A percentile compares a stretch with the other conserved stretches of the same genome.
Evolutionary conservation across 108 stramenopile species (phyloP).

Genomic region (Pseudonitzschia delicatissima): DNA sequence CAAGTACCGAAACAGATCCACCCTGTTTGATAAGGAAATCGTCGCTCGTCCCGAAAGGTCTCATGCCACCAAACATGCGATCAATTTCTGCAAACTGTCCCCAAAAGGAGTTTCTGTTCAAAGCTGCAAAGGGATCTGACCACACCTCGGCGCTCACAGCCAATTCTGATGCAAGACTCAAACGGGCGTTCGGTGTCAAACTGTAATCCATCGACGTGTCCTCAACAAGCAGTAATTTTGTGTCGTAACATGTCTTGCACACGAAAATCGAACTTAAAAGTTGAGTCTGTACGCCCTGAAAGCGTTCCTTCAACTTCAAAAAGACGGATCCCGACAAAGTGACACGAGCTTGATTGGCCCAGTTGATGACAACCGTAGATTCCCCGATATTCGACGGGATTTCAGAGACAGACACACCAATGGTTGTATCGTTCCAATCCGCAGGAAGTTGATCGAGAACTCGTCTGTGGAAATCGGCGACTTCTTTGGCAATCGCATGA

Average conservation of each 20-base stretch:
- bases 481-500: slow-evolving; percentile 58
- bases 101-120: slow-evolving; percentile 59
- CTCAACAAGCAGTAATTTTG: slow-evolving; percentile 51
- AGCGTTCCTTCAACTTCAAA: slow-evolving; percentile 51
- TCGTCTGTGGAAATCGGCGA: slow-evolving; percentile 45
- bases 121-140: slow-evolving; percentile 61
- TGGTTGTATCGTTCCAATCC: slow-evolving; percentile 61
- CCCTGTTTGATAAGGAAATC: slow-evolving; percentile 34
- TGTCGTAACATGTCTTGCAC: slow-evolving; percentile 69
- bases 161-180: slow-evolving; percentile 35
- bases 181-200: slow-evolving; percentile 46
- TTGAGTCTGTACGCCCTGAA: slow-evolving; percentile 48
- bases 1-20: slow-evolving; percentile 54
- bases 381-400: slow-evolving; percentile 12
- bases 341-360: slow-evolving; percentile 60
- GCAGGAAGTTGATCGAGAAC: slow-evolving; percentile 48
- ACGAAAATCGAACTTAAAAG: slow-evolving; percentile 67
- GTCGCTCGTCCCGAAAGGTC: slow-evolving; percentile 66
- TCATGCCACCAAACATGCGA: slow-evolving; percentile 60
- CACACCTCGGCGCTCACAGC: slow-evolving; percentile 57
- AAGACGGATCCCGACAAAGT: slow-evolving; percentile 42
- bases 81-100: slow-evolving; percentile 78
- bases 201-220: slow-evolving; percentile 63
- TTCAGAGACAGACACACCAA: slow-evolving; percentile 52
- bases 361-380: slow-evolving; percentile 52